Evolutionary conservation across 129 eudicot species (phyloP).

Genomic region (Helichrysum umbraculigerum): DNA sequence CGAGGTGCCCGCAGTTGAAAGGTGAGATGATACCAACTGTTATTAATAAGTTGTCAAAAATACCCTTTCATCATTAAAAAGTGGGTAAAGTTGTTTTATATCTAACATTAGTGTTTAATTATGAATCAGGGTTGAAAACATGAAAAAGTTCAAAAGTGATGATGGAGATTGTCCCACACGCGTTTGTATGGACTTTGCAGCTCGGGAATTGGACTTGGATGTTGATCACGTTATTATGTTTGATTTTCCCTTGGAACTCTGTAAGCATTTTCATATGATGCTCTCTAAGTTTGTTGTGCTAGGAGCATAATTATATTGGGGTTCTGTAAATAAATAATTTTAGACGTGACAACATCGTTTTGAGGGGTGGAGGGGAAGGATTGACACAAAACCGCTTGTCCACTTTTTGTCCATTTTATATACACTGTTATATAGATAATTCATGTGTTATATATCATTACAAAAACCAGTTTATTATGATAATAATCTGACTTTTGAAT

Average conservation of each 20-base stretch:
- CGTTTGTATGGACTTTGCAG: constrained; percentile 97
- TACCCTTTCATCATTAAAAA: constrained; percentile 6
- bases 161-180: constrained; percentile 98
- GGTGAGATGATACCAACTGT: constrained; percentile 45
- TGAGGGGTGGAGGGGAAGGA: neutral
- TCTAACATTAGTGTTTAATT: constrained; percentile 3
- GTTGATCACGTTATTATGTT: constrained; percentile 98
- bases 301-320: neutral
- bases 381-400: neutral
- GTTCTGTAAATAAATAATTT: neutral
- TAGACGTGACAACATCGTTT: neutral
- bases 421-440: neutral
- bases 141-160: constrained; percentile 70
- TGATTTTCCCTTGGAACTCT: constrained; percentile 83
- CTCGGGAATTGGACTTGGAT: constrained; percentile 94
- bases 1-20: constrained; percentile 93
- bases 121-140: constrained; percentile 79
- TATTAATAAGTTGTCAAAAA: constrained; percentile 37
- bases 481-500: neutral
- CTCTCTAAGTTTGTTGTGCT: constrained; percentile 3
- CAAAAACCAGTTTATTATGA: neutral
- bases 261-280: constrained; percentile 45
- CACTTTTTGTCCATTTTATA: neutral
- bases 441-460: neutral
- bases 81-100: neutral